phyloP scores from a whole-genome alignment of 305 asterid species.

The Fraxinus sp. region DNA sequence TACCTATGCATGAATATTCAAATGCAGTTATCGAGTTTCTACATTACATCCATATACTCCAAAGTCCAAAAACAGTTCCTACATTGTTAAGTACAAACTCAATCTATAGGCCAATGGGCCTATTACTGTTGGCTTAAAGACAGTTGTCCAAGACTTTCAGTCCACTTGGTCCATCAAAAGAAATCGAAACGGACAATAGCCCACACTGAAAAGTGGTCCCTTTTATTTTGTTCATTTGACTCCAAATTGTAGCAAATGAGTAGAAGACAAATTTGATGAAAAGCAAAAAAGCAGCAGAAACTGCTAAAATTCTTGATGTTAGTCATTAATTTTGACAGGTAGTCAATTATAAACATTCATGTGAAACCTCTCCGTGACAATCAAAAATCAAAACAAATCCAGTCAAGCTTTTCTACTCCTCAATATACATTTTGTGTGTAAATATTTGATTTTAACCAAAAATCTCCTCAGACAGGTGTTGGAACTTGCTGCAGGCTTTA shows the following conservation, averaged over 20 bases:
- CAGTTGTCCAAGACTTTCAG: background rate
- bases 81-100: background rate
- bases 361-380: conserved; percentile 5
- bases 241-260: background rate
- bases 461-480: background rate
- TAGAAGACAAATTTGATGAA: conserved; percentile 29
- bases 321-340: background rate
- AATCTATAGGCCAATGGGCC: background rate
- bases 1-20: conserved; percentile 21
- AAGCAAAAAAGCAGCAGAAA: conserved; percentile 23
- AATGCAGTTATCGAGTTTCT: background rate
- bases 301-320: conserved; percentile 16
- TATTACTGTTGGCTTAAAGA: background rate
- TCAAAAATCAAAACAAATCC: background rate
- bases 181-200: background rate
- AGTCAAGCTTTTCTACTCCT: background rate
- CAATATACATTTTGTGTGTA: background rate
- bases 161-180: background rate
- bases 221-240: background rate
- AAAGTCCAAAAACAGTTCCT: background rate
- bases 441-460: background rate
- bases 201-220: background rate
- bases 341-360: background rate
- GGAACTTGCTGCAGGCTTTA: background rate
- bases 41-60: background rate